A percentile compares a stretch with the other conserved stretches of the same genome.
These are phyloP conservation scores for Conidiobolus incongruus DNA, from an alignment of 371 early-diverging fungal species.

Conservation along the genomic window DNA sequence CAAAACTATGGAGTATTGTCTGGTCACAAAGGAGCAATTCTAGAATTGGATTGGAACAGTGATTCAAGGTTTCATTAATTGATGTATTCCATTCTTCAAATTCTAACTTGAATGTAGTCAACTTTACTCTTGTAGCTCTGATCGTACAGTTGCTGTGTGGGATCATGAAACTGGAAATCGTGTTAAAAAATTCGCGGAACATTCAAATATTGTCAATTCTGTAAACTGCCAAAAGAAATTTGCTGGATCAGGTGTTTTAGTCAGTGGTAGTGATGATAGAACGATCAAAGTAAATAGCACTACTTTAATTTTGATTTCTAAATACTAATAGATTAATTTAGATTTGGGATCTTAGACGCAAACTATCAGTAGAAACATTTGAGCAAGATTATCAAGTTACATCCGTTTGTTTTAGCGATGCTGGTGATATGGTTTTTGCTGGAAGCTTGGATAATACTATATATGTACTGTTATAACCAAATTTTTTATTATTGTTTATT, in stretches of 20 bases:
- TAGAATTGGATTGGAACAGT: conserved; percentile 79
- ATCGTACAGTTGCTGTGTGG: conserved; percentile 49
- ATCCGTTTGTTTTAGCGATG: conserved; percentile 43
- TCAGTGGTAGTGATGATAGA: conserved; percentile 58
- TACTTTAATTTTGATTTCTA: conserved; percentile 6
- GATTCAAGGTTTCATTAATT: conserved; percentile 28
- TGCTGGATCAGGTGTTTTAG: conserved; percentile 35
- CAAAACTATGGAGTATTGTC: conserved; percentile 63
- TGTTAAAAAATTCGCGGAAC: conserved; percentile 47
- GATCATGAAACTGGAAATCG: conserved; percentile 53
- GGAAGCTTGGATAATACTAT: conserved; percentile 82
- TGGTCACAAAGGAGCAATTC: conserved; percentile 64
- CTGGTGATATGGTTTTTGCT: conserved; percentile 64
- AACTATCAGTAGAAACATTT: conserved; percentile 44
- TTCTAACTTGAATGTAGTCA: conserved; percentile 9
- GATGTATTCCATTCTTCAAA: neutral
- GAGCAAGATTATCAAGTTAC: conserved; percentile 56
- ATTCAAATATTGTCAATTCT: conserved; percentile 50
- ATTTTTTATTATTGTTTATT: neutral
- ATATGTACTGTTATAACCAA: conserved; percentile 15
- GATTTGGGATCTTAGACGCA: conserved; percentile 55
- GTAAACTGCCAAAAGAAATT: conserved; percentile 26
- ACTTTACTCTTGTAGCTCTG: conserved; percentile 50
- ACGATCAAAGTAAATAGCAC: conserved; percentile 28
- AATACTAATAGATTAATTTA: neutral